Evolutionary conservation across 371 early-diverging fungal species (phyloP).

Genomic region (Syncephalis fuscata): DNA sequence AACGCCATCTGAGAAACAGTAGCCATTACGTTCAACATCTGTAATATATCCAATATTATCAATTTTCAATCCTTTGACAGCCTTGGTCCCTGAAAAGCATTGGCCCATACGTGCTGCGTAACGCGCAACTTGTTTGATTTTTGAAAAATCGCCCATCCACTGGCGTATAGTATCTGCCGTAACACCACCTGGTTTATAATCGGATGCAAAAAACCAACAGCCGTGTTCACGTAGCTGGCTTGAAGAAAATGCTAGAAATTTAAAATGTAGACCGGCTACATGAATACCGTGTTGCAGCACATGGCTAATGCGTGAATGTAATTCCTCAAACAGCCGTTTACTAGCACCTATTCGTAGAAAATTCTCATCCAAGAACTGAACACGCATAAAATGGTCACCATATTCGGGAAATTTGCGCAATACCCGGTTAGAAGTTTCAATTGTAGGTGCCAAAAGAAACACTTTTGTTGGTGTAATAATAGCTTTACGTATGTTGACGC

Average conservation of each 20-base stretch:
- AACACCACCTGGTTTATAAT: conserved; percentile 7
- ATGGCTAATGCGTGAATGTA: conserved; percentile 27
- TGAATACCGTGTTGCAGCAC: conserved; percentile 33
- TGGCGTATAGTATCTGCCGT: conserved; percentile 33
- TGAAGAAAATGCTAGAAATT: conserved; percentile 53
- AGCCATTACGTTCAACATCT: conserved; percentile 36
- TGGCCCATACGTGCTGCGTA: conserved; percentile 60
- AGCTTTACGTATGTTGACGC: conserved; percentile 32
- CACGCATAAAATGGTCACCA: conserved; percentile 42
- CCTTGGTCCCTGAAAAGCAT: conserved; percentile 49
- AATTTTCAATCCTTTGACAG: conserved; percentile 16
- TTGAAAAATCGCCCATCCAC: conserved; percentile 59
- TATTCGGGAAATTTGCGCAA: conserved; percentile 27
- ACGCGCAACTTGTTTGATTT: conserved; percentile 50
- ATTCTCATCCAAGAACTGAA: conserved; percentile 50
- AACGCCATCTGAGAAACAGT: conserved; percentile 71
- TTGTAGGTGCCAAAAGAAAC: conserved; percentile 27
- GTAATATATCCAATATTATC: conserved; percentile 23
- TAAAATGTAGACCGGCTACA: conserved; percentile 34
- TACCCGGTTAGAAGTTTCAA: conserved; percentile 50
- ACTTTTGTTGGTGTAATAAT: conserved; percentile 39
- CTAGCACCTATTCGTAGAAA: conserved; percentile 16
- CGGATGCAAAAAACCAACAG: conserved; percentile 53
- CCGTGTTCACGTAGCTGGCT: conserved; percentile 49
- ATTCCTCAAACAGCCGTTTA: conserved; percentile 8